phyloP scores from a whole-genome alignment of 2,329 filamentous ascomycete genomes.

The Daldinia sp. region DNA sequence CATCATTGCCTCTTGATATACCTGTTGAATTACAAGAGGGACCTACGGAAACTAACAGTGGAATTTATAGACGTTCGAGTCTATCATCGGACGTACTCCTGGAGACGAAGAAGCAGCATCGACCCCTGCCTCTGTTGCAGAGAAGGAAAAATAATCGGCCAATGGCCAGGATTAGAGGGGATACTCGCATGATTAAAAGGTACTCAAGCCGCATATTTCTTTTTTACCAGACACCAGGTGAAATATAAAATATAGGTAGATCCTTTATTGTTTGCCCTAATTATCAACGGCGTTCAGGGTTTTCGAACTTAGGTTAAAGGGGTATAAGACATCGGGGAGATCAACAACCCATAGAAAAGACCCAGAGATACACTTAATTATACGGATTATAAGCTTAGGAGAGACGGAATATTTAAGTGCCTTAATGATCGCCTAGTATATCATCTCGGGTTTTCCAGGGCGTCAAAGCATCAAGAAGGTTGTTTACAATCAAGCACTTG shows the following conservation, averaged over 20 bases:
- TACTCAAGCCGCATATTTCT: too few species aligned
- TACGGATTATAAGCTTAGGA: too few species aligned
- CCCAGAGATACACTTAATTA: too few species aligned
- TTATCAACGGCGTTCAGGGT: not conserved
- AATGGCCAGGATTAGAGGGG: constrained; percentile 19
- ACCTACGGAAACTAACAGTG: not conserved
- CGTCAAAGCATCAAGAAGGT: too few species aligned
- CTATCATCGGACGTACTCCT: constrained; percentile 38
- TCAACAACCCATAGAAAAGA: too few species aligned
- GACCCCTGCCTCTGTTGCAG: not conserved
- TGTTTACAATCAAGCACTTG: too few species aligned
- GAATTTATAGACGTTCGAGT: constrained; percentile 41
- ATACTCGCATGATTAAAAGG: not conserved
- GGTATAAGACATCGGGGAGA: too few species aligned
- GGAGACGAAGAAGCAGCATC: constrained; percentile 33
- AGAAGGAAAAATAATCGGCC: constrained; percentile 20
- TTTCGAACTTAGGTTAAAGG: too few species aligned
- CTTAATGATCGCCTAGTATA: too few species aligned
- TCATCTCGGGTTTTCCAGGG: too few species aligned
- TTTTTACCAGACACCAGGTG: not conserved
- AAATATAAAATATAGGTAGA: not conserved
- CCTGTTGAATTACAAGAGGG: not conserved
- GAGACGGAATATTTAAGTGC: too few species aligned
- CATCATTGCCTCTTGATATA: not conserved
- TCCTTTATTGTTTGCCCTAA: too few species aligned